A percentile compares a stretch with the other conserved stretches of the same genome.
Evolutionary conservation across 306 rosid species (phyloP).

Genomic region (Aeschynomene evenia): DNA sequence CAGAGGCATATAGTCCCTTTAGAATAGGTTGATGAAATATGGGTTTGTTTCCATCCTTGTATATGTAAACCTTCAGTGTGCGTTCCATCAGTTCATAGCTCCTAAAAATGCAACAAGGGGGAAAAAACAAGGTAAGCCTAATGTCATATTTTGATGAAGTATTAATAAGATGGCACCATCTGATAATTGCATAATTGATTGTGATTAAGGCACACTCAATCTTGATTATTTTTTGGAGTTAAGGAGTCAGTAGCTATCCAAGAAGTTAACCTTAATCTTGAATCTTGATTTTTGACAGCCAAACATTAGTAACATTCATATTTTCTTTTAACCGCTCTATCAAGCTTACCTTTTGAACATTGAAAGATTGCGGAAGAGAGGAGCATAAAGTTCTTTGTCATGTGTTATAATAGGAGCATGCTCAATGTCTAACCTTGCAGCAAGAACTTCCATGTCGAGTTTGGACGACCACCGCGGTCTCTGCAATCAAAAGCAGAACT

Average conservation of each 20-base stretch:
- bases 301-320: no score
- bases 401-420: slow-evolving; percentile 49
- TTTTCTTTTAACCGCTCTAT: slow-evolving; percentile 3
- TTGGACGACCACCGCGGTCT: slow-evolving; percentile 76
- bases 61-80: slow-evolving; percentile 78
- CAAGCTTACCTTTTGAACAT: slow-evolving; percentile 71
- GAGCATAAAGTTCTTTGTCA: slow-evolving; percentile 70
- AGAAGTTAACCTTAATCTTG: slow-evolving; percentile 7
- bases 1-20: slow-evolving; percentile 85
- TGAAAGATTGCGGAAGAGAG: slow-evolving; percentile 81
- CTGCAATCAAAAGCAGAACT: slow-evolving; percentile 46
- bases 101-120: slow-evolving; percentile 48
- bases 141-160: background rate
- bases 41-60: slow-evolving; percentile 82
- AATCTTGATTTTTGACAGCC: background rate
- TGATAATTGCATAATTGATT: background rate
- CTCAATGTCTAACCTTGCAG: slow-evolving; percentile 69
- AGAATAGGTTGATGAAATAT: slow-evolving; percentile 88
- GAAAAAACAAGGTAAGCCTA: background rate
- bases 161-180: background rate
- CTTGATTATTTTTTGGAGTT: background rate
- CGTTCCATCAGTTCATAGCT: slow-evolving; percentile 91
- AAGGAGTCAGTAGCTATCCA: background rate
- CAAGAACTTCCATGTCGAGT: slow-evolving; percentile 67
- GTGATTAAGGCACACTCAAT: background rate